phyloP scores from a whole-genome alignment of 78 protist species.

The Dictyostelium brefeldianum region DNA sequence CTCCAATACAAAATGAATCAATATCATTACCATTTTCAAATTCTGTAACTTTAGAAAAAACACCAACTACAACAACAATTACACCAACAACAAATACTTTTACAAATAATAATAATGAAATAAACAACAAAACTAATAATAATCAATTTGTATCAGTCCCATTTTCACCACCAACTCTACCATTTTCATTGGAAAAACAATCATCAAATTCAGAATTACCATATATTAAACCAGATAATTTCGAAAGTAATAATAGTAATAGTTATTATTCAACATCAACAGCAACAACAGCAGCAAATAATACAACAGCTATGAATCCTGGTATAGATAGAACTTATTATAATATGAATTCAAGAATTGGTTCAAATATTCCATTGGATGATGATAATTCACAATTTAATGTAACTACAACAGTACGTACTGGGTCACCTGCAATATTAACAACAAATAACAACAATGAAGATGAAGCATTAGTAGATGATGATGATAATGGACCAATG shows the following conservation, averaged over 20 bases:
- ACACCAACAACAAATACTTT: background rate
- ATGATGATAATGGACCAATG: slow-evolving; percentile 18
- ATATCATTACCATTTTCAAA: slow-evolving; percentile 17
- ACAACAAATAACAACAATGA: background rate
- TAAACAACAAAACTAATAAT: too few relatives aligned
- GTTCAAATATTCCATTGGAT: slow-evolving; percentile 18
- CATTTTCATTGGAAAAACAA: slow-evolving; percentile 13
- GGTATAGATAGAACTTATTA: slow-evolving; percentile 10
- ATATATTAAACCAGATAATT: slow-evolving; percentile 16
- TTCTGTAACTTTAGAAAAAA: background rate
- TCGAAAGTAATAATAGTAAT: background rate
- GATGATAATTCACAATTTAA: slow-evolving; percentile 1
- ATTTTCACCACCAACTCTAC: slow-evolving; percentile 9
- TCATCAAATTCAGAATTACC: slow-evolving; percentile 41
- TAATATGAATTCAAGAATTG: slow-evolving; percentile 27
- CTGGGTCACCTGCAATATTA: too few relatives aligned
- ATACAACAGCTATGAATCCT: background rate
- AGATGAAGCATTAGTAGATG: background rate
- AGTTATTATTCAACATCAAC: background rate
- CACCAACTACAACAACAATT: background rate
- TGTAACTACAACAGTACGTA: background rate
- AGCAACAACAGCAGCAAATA: background rate
- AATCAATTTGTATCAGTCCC: slow-evolving; percentile 30
- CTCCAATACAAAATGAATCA: background rate
- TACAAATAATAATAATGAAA: background rate